Evolutionary conservation across 805 yeast genomes (phyloP), one percentile per base, ranked within the genome.

Genomic region (Myxozyma sirexii): DNA sequence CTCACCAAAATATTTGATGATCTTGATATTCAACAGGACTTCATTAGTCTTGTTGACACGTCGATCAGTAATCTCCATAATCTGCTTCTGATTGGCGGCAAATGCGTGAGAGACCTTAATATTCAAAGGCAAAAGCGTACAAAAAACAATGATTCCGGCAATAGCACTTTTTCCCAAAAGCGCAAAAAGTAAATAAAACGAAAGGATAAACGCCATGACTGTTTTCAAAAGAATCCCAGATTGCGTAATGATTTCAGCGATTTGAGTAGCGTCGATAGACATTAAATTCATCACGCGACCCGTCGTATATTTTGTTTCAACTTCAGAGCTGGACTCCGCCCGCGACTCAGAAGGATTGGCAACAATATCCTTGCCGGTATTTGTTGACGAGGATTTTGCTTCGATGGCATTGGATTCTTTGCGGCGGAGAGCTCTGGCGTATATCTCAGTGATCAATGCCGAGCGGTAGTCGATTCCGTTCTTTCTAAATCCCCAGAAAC

Each of bases 21-120:
- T 90, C 72, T 98, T 82, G 64, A 93, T 93, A 65, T 92, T 86
- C 75, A 88, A 96, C 68, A 93, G 84, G 4, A 96, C 83, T 76
- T 93, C 99, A 73, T 91, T 94, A 68, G 93, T 81, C 72, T 88
- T 90, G 71, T 90, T 96, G 60, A 93, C 88, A 75, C 98, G 84
- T 73, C 84, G 83, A 74, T 93, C 99, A n/a, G 97, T 91, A 24
- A 87, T 79, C 7, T 80, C 82, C 76, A 93, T 80, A 79, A 86
- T 83, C 52, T 77, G 76, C 72, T 86, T 84, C 73, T 91, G 97
- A 54, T 81, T 78, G 7, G 72, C 70, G 59, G 90, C 93, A 45
- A 88, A 74, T 68, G 77, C 76, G 45, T 73, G 75, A 35, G 96
- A 84, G 50, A 90, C 68, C 66, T 79, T 78, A 75, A 86, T 88